Percentiles rank a stretch among this genome's conserved stretches.
These are phyloP conservation scores for Claviceps digitariae DNA, from an alignment of 2,329 filamentous ascomycete genomes.

Conservation along the genomic window DNA sequence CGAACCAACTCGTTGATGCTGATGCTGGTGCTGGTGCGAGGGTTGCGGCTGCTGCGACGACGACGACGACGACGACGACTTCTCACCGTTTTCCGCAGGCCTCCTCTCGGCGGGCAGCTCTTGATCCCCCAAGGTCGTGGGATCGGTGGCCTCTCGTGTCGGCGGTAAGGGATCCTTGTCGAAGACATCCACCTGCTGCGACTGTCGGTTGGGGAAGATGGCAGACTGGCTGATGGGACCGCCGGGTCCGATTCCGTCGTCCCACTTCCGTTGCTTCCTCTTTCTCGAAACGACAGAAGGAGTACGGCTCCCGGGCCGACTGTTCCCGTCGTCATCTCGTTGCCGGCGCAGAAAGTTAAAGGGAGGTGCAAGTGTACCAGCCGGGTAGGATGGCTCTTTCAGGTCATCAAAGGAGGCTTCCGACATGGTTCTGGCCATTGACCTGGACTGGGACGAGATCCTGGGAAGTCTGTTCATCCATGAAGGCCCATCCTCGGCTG, in stretches of 20 bases:
- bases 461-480: slow-evolving; percentile 92
- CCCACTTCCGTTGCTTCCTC: slow-evolving; percentile 53
- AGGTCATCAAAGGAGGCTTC: slow-evolving; percentile 57
- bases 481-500: slow-evolving; percentile 71
- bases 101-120: slow-evolving; percentile 14
- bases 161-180: slow-evolving; percentile 19
- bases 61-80: slow-evolving; percentile 8
- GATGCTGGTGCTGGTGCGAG: not conserved
- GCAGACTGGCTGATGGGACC: slow-evolving; percentile 85
- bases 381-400: slow-evolving; percentile 46
- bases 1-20: slow-evolving; percentile 1
- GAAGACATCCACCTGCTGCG: slow-evolving; percentile 9
- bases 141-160: slow-evolving; percentile 18
- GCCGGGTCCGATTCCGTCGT: slow-evolving; percentile 61
- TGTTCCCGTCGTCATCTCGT: slow-evolving; percentile 57
- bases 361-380: slow-evolving; percentile 59
- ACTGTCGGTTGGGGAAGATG: slow-evolving; percentile 53
- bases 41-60: not conserved
- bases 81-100: slow-evolving; percentile 13
- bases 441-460: slow-evolving; percentile 55
- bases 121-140: slow-evolving; percentile 20
- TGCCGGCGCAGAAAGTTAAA: slow-evolving; percentile 71
- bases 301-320: slow-evolving; percentile 39
- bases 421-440: slow-evolving; percentile 74
- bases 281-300: slow-evolving; percentile 48